Base-by-base conservation (phyloP, 2,329 filamentous ascomycete species). In the Fusarium tricinctum region DNA sequence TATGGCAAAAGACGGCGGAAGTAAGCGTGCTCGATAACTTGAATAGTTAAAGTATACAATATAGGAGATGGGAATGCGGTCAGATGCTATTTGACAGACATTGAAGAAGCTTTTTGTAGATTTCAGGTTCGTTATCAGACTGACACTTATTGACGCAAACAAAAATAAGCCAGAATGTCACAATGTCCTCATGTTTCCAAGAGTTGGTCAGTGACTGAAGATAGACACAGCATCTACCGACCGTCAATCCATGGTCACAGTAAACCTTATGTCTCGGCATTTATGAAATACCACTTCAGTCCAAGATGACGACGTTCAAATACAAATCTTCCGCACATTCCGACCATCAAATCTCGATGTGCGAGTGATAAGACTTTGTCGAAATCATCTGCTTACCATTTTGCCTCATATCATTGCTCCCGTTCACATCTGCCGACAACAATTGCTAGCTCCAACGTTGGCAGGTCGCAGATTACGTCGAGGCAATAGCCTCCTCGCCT, bases 341-440 rank as follows among this genome's bases (percentile, higher is more conserved):
- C 54, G 44, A 19, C 13, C 9, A 44, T 23, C n/a, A 28, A 19
- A 33, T 15, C 2, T 47, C 42, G 17, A 42, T 45, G 15, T 32
- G 5, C 33, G 19, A 44, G 28, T 19, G 40, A 64, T n/a, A 2
- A 39, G 15, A 22, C 30, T 43, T 44, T 64, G 51, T 64, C 45
- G 39, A 15, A 13, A 5, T 15, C 4, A 3, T 5, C 30, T 26
- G 42, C 59, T 53, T 38, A 33, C 26, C 46, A n/a, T 46, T 46
- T 15, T 22, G 35, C 59, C 12, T 28, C 19, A 44, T 44, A 52
- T 59, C 61, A 65, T 38, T 64, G 49, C 66, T 69, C 51, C 66
- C 66, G 66, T 67, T 32, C 28, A 35, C 66, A 69, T 58, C 58
- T 69, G 66, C 66, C 66, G 66, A 69, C 48, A 26, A 48, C 19